These are phyloP conservation scores for Cudoniella acicularis DNA, from an alignment of 495 filamentous ascomycete species.

Conservation along the genomic window DNA sequence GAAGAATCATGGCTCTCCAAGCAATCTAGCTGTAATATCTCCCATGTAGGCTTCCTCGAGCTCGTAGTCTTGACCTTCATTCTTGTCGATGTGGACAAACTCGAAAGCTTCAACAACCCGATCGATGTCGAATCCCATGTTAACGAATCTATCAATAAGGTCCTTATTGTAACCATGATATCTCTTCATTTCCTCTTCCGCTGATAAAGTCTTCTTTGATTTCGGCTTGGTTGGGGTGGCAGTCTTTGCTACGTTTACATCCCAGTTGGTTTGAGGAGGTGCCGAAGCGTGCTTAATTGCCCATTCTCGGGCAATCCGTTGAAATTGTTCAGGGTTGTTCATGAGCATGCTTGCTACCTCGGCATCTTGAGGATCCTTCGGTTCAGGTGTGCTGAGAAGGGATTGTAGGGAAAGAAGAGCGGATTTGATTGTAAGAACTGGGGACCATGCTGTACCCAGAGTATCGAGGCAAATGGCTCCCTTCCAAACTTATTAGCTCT, in stretches of 20 bases:
- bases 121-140: slow-evolving; percentile 93
- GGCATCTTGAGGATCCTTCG: slow-evolving; percentile 94
- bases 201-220: slow-evolving; percentile 9
- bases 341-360: slow-evolving; percentile 93
- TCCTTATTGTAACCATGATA: slow-evolving; percentile 88
- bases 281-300: slow-evolving; percentile 80
- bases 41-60: slow-evolving; percentile 84
- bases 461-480: slow-evolving; percentile 98
- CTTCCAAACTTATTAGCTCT: slow-evolving; percentile 42
- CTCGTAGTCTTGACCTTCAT: slow-evolving; percentile 73
- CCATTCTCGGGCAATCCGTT: slow-evolving; percentile 85
- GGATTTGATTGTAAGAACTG: slow-evolving; percentile 93
- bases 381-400: slow-evolving; percentile 88
- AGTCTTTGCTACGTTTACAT: background rate
- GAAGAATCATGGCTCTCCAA: slow-evolving; percentile 62
- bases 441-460: slow-evolving; percentile 84
- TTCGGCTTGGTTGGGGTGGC: slow-evolving; percentile 13
- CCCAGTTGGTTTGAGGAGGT: slow-evolving; percentile 45
- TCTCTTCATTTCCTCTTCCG: slow-evolving; percentile 45
- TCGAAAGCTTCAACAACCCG: slow-evolving; percentile 82
- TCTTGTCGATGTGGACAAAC: slow-evolving; percentile 74
- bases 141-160: slow-evolving; percentile 81
- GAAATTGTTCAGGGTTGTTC: slow-evolving; percentile 70
- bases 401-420: slow-evolving; percentile 90
- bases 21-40: slow-evolving; percentile 79